A percentile compares a stretch with the other conserved stretches of the same genome.
phyloP scores from a whole-genome alignment of 73 alveolate species.

The Effrenium voratum region DNA sequence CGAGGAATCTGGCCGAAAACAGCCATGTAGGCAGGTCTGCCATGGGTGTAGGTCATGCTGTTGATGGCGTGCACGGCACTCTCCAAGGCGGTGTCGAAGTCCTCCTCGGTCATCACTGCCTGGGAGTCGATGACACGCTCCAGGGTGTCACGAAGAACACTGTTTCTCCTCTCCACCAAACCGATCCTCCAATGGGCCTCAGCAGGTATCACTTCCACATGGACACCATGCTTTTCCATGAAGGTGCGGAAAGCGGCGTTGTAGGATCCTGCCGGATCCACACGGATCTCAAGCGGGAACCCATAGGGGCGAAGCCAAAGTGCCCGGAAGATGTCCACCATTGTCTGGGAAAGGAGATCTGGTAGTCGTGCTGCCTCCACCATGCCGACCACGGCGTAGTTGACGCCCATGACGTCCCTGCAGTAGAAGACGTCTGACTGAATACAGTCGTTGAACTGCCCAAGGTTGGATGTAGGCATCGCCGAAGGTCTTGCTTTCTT shows the following conservation, averaged over 20 bases:
- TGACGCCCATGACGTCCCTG: constrained; percentile 4
- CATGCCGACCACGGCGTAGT: constrained; percentile 1
- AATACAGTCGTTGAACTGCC: constrained; percentile 16
- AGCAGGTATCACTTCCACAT: constrained; percentile 14
- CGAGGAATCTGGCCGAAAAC: constrained; percentile 23
- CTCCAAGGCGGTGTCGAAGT: background rate
- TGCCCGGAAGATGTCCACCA: background rate
- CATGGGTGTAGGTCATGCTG: constrained; percentile 25
- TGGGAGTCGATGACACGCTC: constrained; percentile 16
- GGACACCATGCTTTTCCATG: background rate
- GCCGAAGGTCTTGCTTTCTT: too few relatives aligned
- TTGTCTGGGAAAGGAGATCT: background rate
- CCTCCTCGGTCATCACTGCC: background rate
- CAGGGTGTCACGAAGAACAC: background rate
- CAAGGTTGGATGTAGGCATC: background rate
- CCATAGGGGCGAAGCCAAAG: background rate
- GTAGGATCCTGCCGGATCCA: background rate
- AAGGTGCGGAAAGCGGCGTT: background rate
- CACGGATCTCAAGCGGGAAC: background rate
- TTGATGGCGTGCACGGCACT: background rate
- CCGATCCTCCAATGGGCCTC: constrained; percentile 38
- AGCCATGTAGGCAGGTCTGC: constrained; percentile 17
- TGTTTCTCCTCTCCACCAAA: background rate
- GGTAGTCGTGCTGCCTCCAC: background rate
- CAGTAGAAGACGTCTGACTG: constrained; percentile 23